These are phyloP conservation scores for Starmerella floris DNA, from an alignment of 805 yeast species.

Conservation along the genomic window DNA sequence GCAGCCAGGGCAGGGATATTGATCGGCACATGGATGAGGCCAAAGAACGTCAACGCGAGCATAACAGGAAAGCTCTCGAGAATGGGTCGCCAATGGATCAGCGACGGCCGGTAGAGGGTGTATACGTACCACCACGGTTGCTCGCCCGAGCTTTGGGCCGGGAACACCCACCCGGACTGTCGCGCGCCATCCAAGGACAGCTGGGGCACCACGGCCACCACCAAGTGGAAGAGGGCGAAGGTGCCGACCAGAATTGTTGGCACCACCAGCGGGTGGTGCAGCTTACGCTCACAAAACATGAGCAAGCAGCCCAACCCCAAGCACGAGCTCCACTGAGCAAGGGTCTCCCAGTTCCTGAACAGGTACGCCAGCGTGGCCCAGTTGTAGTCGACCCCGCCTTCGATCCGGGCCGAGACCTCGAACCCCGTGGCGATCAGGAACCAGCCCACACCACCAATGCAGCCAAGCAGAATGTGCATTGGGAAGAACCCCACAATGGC, in stretches of 20 bases:
- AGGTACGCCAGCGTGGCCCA: constrained; percentile 33
- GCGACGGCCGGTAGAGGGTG: constrained; percentile 48
- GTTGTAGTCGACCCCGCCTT: constrained; percentile 58
- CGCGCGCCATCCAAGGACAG: constrained; percentile 53
- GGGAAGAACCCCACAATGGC: constrained; percentile 90
- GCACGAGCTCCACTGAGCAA: constrained; percentile 63
- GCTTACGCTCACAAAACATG: constrained; percentile 45
- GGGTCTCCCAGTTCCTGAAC: constrained; percentile 34
- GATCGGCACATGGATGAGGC: constrained; percentile 90
- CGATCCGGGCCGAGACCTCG: constrained; percentile 75
- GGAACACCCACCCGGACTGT: constrained; percentile 73
- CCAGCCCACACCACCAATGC: constrained; percentile 97
- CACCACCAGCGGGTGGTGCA: constrained; percentile 58
- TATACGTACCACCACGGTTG: constrained; percentile 81
- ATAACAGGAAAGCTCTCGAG: constrained; percentile 70
- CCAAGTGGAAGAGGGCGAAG: constrained; percentile 52
- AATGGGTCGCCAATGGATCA: constrained; percentile 65
- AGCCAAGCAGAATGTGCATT: constrained; percentile 87
- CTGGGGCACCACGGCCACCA: constrained; percentile 51
- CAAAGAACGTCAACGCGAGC: constrained; percentile 92
- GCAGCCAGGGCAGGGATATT: constrained; percentile 96
- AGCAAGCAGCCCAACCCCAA: constrained; percentile 47
- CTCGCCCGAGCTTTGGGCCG: constrained; percentile 42
- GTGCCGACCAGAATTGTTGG: constrained; percentile 69
- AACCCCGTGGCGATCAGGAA: constrained; percentile 80